Evolutionary conservation across 306 rosid genomes (phyloP).

Genomic region (Sesbania bispinosa): DNA sequence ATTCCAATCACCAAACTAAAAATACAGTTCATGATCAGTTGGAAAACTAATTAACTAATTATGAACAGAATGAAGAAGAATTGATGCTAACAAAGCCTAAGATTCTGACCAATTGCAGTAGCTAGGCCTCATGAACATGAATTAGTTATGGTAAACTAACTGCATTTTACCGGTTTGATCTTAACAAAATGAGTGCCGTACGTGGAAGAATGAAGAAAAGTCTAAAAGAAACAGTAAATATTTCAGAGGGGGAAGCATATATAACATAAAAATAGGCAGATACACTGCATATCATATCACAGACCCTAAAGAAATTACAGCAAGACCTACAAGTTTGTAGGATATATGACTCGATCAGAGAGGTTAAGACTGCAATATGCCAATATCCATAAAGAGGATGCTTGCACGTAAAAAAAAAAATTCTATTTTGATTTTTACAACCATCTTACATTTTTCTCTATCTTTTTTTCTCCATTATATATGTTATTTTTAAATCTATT

Average conservation of each 20-base stretch:
- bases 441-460: too few species aligned
- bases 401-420: constrained; percentile 1
- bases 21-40: constrained; percentile 17
- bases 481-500: too few species aligned
- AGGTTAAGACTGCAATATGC: background rate
- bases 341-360: background rate
- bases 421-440: too few species aligned
- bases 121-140: constrained; percentile 8
- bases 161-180: constrained; percentile 15
- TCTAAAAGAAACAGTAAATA: constrained; percentile 18
- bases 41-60: constrained; percentile 3
- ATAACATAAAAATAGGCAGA: background rate
- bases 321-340: constrained; percentile 7
- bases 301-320: constrained; percentile 11
- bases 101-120: background rate
- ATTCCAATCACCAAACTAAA: constrained; percentile 9
- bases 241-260: background rate
- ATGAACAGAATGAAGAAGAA: background rate
- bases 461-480: too few species aligned
- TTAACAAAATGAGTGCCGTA: background rate
- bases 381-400: background rate
- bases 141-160: constrained; percentile 27
- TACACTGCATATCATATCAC: constrained; percentile 21
- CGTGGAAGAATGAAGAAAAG: constrained; percentile 1
- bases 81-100: background rate